Base-by-base conservation (phyloP, 2,329 filamentous ascomycete species). In the Fusarium sp. region DNA sequence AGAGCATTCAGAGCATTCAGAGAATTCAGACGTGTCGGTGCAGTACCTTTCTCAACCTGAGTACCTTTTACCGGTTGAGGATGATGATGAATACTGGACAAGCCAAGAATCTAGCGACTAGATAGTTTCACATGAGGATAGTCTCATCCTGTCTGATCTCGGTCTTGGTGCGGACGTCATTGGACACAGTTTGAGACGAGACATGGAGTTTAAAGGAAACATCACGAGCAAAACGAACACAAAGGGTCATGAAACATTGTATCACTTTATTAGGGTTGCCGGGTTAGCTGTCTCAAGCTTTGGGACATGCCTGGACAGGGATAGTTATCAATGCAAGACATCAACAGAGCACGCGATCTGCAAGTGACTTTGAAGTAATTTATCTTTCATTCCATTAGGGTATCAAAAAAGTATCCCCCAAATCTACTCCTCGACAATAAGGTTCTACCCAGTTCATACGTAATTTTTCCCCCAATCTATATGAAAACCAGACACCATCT, bases 391-490 rank as follows among this genome's bases (percentile, higher is more conserved):
- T 73, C 67, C 71, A 72, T 72, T 73, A 59, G 71, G 67, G 68
- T 74, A 69, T 73, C 71, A 64, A 70, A 62, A 58, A 65, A 40
- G 46, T 52, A 43, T 52, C 53, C 67, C 67, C 67, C 58, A 63
- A 70, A 67, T 71, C 65, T 69, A 60, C 54, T 69, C 66, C 66
- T 69, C 66, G 24, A 39, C 57, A 57, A 38, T 62, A 62, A 33
- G 53, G 60, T 50, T 74, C 58, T 72, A 73, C 67, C 69, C 70
- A 74, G 64, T 72, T 65, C 70, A 52, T 72, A 71, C 69, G 36
- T 65, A 64, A 74, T 74, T 61, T 57, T 45, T 45, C 57, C 54
- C 58, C 60, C 36, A 57, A 58, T 72, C 62, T 68, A 72, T 67
- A 69, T 60, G 64, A 62, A 53, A 60, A 62, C 42, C 71, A 70